Evolutionary conservation across 2,329 filamentous ascomycete species (phyloP), one percentile per base, ranked within the genome.

Genomic region (Thelonectria olida): DNA sequence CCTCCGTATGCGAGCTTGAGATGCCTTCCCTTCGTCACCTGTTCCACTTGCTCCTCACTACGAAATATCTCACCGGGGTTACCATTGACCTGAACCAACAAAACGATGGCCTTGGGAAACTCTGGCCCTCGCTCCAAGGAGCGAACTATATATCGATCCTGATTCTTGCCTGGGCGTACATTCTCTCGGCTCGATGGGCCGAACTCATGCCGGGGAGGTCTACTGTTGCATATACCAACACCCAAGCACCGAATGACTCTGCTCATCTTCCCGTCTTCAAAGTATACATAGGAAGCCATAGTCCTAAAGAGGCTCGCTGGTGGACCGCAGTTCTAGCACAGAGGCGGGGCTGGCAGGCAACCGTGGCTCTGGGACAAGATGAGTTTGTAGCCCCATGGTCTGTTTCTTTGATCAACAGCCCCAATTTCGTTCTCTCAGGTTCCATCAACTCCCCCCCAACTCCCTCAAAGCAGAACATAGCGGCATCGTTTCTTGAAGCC

Each of bases 281-380:
- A 25, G 15, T 60, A 5, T 41, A 13, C 20, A 13, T 60, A 15
- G 57, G 57, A 10, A n/a, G 15, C 5, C n/a, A 22, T 6, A 49
- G 41, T 23, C 27, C 50, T 4, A 13, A 34, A 10, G 57, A 60
- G 27, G 38, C 28, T 23, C 57, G 50, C 17, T 60, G 57, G 57
- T 60, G 57, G 57, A 27, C 50, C 39, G 57, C 57, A 23, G 36
- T 60, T 25, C 36, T 51, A 20, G 57, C 51, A 10, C 51, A 44
- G 2, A 38, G 34, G 15, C 31, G 39, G 2, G 57, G 57, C 34
- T 60, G 51, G 57, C 13, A 38, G 22, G 57, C 57, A 22, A 54
- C 15, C 9, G 44, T n/a, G n/a, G n/a, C n/a, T n/a, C n/a, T n/a
- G 42, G 45, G 42, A 7, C 7, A 45, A 28, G 44, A 54, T 23